phyloP scores from a whole-genome alignment of 2,329 filamentous ascomycete species.

The Neodidymelliopsis sp. region DNA sequence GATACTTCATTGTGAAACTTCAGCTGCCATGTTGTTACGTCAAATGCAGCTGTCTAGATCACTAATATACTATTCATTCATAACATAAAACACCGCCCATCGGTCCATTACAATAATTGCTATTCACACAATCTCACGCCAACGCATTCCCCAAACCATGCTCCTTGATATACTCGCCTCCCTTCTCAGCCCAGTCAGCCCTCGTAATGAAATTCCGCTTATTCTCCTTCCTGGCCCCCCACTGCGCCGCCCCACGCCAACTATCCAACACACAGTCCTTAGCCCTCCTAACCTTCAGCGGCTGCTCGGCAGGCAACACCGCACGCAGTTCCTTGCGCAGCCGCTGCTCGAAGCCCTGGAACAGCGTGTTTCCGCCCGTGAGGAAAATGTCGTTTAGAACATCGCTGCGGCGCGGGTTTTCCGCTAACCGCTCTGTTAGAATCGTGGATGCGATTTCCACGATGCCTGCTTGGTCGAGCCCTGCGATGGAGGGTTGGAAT shows the following conservation, averaged over 20 bases:
- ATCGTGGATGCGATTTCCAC: constrained; percentile 93
- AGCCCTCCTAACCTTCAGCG: constrained; percentile 75
- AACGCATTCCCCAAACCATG: constrained; percentile 54
- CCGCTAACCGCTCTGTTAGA: constrained; percentile 77
- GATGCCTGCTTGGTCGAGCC: constrained; percentile 90
- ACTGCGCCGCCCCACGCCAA: constrained; percentile 90
- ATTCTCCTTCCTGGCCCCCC: constrained; percentile 71
- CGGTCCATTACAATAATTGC: too few relatives aligned
- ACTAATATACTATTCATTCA: too few relatives aligned
- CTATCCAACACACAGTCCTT: constrained; percentile 82
- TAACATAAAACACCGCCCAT: too few relatives aligned
- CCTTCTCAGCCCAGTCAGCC: constrained; percentile 91
- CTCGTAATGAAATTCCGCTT: constrained; percentile 73
- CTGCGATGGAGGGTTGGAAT: constrained; percentile 91
- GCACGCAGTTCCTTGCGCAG: constrained; percentile 72
- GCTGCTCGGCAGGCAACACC: constrained; percentile 74
- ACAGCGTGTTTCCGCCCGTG: constrained; percentile 91
- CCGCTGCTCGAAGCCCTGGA: constrained; percentile 87
- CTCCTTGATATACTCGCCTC: constrained; percentile 89
- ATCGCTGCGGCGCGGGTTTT: constrained; percentile 65
- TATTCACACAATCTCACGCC: too few relatives aligned
- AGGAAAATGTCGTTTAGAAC: constrained; percentile 89
- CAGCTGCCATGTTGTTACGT: too few relatives aligned
- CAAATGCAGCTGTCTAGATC: too few relatives aligned
- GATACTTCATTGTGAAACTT: too few relatives aligned